These are phyloP conservation scores for Penicillium brasilianum DNA, from an alignment of 2,329 filamentous ascomycete species.

Conservation along the genomic window DNA sequence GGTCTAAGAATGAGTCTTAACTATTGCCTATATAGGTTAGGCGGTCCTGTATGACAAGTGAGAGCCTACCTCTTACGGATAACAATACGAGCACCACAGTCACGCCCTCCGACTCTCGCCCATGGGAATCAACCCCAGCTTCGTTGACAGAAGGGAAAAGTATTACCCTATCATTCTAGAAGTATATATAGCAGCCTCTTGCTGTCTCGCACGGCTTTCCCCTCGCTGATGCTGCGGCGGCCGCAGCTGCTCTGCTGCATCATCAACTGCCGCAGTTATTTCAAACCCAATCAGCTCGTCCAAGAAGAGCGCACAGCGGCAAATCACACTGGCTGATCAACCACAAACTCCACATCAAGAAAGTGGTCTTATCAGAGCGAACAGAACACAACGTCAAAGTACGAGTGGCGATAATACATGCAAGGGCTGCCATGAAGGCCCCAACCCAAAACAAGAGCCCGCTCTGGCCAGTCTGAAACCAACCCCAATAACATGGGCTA, in stretches of 20 bases:
- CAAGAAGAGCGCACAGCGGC: conserved; percentile 8
- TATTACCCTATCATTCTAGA: too few relatives aligned
- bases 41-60: too few relatives aligned
- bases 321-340: conserved; percentile 8
- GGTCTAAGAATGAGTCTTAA: too few relatives aligned
- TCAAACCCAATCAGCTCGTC: conserved; percentile 4
- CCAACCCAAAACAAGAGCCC: conserved; percentile 4
- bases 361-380: conserved; percentile 4
- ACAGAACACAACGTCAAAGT: conserved; percentile 5
- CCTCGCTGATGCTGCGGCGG: too few relatives aligned
- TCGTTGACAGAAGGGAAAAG: too few relatives aligned
- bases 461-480: conserved; percentile 2
- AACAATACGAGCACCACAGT: too few relatives aligned
- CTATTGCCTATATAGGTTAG: too few relatives aligned
- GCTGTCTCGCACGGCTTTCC: too few relatives aligned
- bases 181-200: too few relatives aligned
- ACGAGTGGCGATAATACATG: conserved; percentile 7
- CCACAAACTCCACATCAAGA: conserved; percentile 13
- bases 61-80: too few relatives aligned
- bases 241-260: neutral
- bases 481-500: conserved; percentile 10
- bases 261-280: neutral
- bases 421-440: conserved; percentile 4
- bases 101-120: too few relatives aligned
- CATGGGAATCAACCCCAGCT: too few relatives aligned